These are phyloP conservation scores for Amphibolis antarctica DNA, from an alignment of 106 monocot genomes.

Conservation along the genomic window DNA sequence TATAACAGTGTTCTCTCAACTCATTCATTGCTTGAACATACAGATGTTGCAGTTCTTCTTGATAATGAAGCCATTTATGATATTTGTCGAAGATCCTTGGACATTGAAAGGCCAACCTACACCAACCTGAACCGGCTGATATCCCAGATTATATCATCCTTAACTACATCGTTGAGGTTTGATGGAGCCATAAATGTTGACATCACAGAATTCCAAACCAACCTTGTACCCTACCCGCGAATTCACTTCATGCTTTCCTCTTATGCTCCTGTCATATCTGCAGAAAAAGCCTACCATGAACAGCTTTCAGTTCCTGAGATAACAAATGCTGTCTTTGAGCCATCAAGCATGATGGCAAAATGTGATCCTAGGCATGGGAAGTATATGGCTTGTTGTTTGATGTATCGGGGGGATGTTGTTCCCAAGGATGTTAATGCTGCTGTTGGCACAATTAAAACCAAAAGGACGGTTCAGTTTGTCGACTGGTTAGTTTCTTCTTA, in stretches of 20 bases:
- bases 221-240: slow-evolving; percentile 79
- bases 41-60: no score
- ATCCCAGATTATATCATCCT: slow-evolving; percentile 76
- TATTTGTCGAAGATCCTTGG: slow-evolving; percentile 66
- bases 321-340: slow-evolving; percentile 85
- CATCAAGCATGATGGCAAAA: slow-evolving; percentile 91
- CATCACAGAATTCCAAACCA: slow-evolving; percentile 84
- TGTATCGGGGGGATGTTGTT: slow-evolving; percentile 91
- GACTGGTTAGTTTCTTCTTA: slow-evolving; percentile 45
- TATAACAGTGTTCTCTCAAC: no score
- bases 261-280: slow-evolving; percentile 82
- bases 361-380: slow-evolving; percentile 91
- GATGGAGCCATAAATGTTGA: slow-evolving; percentile 86
- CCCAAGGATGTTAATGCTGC: no score
- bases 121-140: slow-evolving; percentile 79
- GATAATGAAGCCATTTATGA: slow-evolving; percentile 93
- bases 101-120: slow-evolving; percentile 84
- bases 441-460: slow-evolving; percentile 82
- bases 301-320: slow-evolving; percentile 84
- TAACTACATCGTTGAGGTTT: slow-evolving; percentile 80
- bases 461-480: slow-evolving; percentile 83
- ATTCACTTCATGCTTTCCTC: slow-evolving; percentile 93
- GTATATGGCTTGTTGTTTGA: slow-evolving; percentile 90
- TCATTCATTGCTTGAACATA: no score
- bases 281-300: no score